A percentile compares a stretch with the other conserved stretches of the same genome.
Conservation (phyloP, 305 asterid species). For the Fraxinus greggii region DNA sequence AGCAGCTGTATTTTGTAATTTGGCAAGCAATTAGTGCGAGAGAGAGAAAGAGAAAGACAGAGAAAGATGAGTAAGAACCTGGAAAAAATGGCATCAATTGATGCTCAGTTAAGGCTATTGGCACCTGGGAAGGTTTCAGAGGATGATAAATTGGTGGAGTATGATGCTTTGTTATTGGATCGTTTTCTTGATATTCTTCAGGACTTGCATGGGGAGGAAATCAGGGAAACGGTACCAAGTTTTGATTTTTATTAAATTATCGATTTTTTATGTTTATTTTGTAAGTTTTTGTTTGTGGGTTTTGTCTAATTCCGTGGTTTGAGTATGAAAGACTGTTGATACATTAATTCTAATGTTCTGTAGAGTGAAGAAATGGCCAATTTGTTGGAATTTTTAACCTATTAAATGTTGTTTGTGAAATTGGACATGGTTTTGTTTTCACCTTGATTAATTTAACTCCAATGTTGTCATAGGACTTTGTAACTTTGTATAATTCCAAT, state of each 20-base stretch:
- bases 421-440: not conserved
- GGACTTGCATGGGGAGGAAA: constrained; percentile 68
- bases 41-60: not conserved
- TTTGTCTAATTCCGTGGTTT: constrained; percentile 9
- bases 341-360: constrained; percentile 3
- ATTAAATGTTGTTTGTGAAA: not conserved
- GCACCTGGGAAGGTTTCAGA: constrained; percentile 70
- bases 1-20: not conserved
- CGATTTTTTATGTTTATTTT: not conserved
- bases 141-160: constrained; percentile 64
- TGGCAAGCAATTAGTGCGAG: constrained; percentile 21
- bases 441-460: not conserved
- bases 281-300: constrained; percentile 4
- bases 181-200: constrained; percentile 72
- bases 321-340: not conserved
- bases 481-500: not conserved
- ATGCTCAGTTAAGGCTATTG: constrained; percentile 64
- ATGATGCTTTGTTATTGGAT: constrained; percentile 60
- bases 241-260: constrained; percentile 1
- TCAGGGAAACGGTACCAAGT: constrained; percentile 55
- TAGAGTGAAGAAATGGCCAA: not conserved
- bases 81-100: constrained; percentile 69
- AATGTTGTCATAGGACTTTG: not conserved
- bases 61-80: constrained; percentile 40
- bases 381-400: constrained; percentile 3